Evolutionary conservation across 441 rosid species (phyloP), one percentile per base, ranked within the genome.

Genomic region (Jatropha podagrica): DNA sequence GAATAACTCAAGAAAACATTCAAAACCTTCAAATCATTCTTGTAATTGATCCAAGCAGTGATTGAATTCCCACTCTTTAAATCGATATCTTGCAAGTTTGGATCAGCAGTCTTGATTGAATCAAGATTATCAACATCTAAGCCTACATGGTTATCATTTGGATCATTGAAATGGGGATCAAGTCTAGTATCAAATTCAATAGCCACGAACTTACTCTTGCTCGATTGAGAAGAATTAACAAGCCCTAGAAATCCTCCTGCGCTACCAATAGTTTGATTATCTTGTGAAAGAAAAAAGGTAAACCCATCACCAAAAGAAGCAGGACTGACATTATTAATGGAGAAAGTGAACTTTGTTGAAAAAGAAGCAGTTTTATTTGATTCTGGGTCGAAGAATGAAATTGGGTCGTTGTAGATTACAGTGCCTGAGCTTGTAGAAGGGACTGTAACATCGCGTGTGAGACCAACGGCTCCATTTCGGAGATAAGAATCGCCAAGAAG

Each of bases 401-500:
- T 20, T 3, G 97, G 99, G 74, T 81, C 48, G 81, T 77, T 81
- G 91, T 92, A 93, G 65, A 92, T 83, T 15, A 87, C 83, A 11
- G 91, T 78, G 26, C 98, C 97, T 12, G 94, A 87, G 91, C 95
- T 90, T 6, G 98, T 87, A 76, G 93, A 87, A 13, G 98, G 98
- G 52, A 95, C 97, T 0, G 85, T 84, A 3, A 86, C 85, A 81
- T 92, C 98, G 7, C 93, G 77, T 0, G 98, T 93, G 81, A 95
- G 98, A 55, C 98, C 97, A 4, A 92, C 72, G 15, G 82, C 88
- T 62, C 98, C 99, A 73, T 87, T 77, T 20, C 88, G 81, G 79
- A 96, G 93, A 73, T 92, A 93, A 69, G 97, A 88, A 72, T 93
- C 97, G 17, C 97, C 99, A 32, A 93, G 95, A 76, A 96, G 97